phyloP scores from a whole-genome alignment of 768 basidiomycete species.

The Termitomyces sp. region DNA sequence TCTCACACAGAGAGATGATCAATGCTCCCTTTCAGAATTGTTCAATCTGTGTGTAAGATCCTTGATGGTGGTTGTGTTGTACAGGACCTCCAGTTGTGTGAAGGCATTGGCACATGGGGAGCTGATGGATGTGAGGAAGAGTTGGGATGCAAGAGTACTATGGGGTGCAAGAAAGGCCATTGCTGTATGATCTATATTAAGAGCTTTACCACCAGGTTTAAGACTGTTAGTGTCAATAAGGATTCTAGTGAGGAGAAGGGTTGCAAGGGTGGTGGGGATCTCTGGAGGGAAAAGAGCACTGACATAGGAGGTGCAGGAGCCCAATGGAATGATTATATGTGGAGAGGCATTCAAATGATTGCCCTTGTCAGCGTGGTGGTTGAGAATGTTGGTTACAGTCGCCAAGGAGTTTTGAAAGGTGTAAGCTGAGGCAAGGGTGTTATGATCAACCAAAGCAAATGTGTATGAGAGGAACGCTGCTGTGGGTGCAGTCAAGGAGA shows the following conservation, averaged over 20 bases:
- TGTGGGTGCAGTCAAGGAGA: conserved; percentile 12
- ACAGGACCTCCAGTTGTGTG: conserved; percentile 26
- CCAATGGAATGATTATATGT: conserved; percentile 64
- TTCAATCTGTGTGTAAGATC: conserved; percentile 46
- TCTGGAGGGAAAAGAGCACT: conserved; percentile 31
- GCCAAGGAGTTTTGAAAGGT: conserved; percentile 33
- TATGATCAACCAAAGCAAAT: conserved; percentile 92
- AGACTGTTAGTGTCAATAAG: conserved; percentile 86
- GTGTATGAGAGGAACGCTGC: conserved; percentile 46
- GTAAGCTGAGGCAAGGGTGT: conserved; percentile 54
- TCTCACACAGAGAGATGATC: conserved; percentile 67
- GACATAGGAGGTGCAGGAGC: conserved; percentile 75
- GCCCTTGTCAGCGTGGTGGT: conserved; percentile 90
- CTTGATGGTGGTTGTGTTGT: conserved; percentile 41
- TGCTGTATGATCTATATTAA: conserved; percentile 66
- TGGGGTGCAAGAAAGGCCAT: conserved; percentile 61
- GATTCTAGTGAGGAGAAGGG: conserved; percentile 76
- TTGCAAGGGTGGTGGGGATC: conserved; percentile 64
- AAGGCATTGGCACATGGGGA: conserved; percentile 11
- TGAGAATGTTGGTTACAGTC: conserved; percentile 74
- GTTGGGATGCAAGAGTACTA: conserved; percentile 39
- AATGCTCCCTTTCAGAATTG: conserved; percentile 61
- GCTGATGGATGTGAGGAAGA: conserved; percentile 19
- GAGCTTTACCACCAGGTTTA: conserved; percentile 45
- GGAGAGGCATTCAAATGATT: conserved; percentile 61